A percentile compares a stretch with the other conserved stretches of the same genome.
Evolutionary conservation across 192 early-diverging fungal genomes (phyloP).

Genomic region (Entomortierella chlamydospora): DNA sequence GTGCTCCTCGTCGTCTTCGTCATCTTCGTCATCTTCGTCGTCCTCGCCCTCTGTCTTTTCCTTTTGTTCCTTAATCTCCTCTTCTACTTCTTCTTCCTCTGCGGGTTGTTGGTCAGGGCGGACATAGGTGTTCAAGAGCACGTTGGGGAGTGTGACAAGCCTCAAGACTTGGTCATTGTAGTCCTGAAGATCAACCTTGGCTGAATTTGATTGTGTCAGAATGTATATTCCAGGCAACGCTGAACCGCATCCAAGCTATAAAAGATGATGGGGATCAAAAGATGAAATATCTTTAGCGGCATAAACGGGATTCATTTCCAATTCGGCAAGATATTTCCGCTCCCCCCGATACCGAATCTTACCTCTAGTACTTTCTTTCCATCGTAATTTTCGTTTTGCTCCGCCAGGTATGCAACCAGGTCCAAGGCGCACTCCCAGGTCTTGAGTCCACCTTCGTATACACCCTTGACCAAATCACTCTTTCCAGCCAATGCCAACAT

Average conservation of each 20-base stretch:
- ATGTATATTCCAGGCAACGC: slow-evolving; percentile 87
- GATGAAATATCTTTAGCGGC: too few species aligned
- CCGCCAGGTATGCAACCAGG: slow-evolving; percentile 77
- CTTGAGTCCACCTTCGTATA: slow-evolving; percentile 96
- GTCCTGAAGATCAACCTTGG: slow-evolving; percentile 87
- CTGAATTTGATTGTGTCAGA: slow-evolving; percentile 60
- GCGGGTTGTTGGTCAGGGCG: slow-evolving; percentile 45
- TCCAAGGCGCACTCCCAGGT: slow-evolving; percentile 98
- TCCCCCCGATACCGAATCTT: slow-evolving; percentile 24
- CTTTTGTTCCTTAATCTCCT: slow-evolving; percentile 32
- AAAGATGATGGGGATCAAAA: too few species aligned
- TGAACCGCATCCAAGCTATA: slow-evolving; percentile 92
- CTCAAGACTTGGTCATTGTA: slow-evolving; percentile 92
- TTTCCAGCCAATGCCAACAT: slow-evolving; percentile 62
- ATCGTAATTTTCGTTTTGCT: slow-evolving; percentile 48
- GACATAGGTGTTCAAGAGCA: slow-evolving; percentile 81
- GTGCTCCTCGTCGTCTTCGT: slow-evolving; percentile 59
- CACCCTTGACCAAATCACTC: slow-evolving; percentile 87
- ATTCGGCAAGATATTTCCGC: background rate
- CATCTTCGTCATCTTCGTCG: slow-evolving; percentile 44
- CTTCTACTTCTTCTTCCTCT: slow-evolving; percentile 41
- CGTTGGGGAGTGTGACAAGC: slow-evolving; percentile 92
- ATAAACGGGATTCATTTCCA: too few species aligned
- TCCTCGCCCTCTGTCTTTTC: slow-evolving; percentile 25
- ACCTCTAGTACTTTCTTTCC: slow-evolving; percentile 67